Percentiles rank a stretch among this genome's conserved stretches.
Evolutionary conservation across 345 rosid species (phyloP).

Genomic region (Psidium guajava): DNA sequence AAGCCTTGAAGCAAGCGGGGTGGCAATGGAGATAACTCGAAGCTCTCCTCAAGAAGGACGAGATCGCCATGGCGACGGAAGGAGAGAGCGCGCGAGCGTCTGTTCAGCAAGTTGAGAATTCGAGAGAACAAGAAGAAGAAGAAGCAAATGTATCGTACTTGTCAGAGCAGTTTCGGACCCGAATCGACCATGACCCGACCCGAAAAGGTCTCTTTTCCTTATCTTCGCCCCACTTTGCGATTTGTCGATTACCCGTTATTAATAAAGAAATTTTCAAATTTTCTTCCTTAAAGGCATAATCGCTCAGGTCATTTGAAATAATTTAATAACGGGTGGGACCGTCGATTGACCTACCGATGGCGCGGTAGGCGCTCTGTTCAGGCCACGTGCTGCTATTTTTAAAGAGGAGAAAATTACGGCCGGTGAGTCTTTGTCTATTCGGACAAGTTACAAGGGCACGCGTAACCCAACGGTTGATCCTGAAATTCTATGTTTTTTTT

Average conservation of each 20-base stretch:
- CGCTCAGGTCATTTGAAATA: too few species aligned
- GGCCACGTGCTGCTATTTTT: background rate
- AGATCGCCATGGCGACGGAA: conserved; percentile 21
- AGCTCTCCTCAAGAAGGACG: conserved; percentile 51
- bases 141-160: background rate
- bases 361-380: background rate
- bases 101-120: background rate
- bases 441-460: too few species aligned
- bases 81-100: background rate
- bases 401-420: too few species aligned
- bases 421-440: background rate
- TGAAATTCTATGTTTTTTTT: too few species aligned
- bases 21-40: conserved; percentile 31
- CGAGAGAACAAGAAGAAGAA: background rate
- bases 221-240: too few species aligned
- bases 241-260: too few species aligned
- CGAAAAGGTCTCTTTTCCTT: too few species aligned
- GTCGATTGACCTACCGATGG: background rate
- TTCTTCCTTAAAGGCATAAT: too few species aligned
- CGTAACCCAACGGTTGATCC: too few species aligned
- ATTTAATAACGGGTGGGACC: background rate
- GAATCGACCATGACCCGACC: background rate
- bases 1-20: conserved; percentile 40
- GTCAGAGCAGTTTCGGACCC: background rate
- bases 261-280: too few species aligned